Evolutionary conservation across 176 grass and related monocot species (phyloP), one percentile per base, ranked within the genome.

Genomic region (Carex myosuroides): DNA sequence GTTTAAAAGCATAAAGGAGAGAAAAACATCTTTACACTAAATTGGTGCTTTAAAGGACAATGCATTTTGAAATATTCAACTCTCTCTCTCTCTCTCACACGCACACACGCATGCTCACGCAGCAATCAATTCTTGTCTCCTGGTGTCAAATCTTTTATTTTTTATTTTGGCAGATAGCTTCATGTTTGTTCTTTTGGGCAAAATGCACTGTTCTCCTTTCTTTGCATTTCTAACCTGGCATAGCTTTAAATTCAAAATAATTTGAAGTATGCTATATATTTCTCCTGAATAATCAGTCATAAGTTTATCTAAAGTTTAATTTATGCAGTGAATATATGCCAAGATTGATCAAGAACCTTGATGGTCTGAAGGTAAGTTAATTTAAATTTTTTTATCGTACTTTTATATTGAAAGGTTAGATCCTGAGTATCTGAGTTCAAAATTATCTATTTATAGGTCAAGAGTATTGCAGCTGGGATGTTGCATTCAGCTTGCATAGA

Each of bases 251-350:
- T 78, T 89, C 26, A 4, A 53, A 82, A 24, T 74, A 83, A 80
- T 87, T 69, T 46, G 83, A 79, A 86, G 63, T 79, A 30, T 86
- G 70, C 41, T 82, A 82, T 33, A 81, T 88, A 85, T 63, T 79
- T 79, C 77, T 85, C 87, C 59, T 26, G n/a, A 75, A 75, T 53
- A 54, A 42, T 29, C 21, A 29, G 24, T 32, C 24, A 30, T 32
- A 10, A 52, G 11, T 55, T 76, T 54, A 55, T 76, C 72, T 30
- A 76, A 55, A 29, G 20, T 1, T 76, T 55, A 2, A 83, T 87
- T 85, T 94, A 62, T 91, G 84, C 89, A 98, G 95, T 90, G 95
- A 98, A 93, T 93, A 91, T 86, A 98, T 89, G 66, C 95, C 95
- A 86, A 93, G 95, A 74, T 85, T 98, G 88, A 94, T 98, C 2